These are phyloP conservation scores for Aspergillus cristatus DNA, from an alignment of 495 filamentous ascomycete genomes.

Conservation along the genomic window DNA sequence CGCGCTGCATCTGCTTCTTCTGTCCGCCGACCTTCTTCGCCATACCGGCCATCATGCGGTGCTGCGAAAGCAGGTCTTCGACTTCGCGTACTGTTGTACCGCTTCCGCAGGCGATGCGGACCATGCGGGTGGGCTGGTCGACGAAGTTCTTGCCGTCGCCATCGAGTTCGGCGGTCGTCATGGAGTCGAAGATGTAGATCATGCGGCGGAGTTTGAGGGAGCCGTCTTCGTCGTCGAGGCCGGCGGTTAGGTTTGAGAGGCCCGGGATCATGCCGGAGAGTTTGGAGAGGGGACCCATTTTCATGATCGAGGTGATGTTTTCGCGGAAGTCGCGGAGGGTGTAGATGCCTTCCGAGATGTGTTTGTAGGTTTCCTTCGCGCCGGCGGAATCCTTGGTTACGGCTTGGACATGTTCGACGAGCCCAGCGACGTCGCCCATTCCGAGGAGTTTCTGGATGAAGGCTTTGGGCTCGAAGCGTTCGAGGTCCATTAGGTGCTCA, in stretches of 20 bases:
- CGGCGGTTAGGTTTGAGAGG: slow-evolving; percentile 81
- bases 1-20: slow-evolving; percentile 93
- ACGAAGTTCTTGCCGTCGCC: slow-evolving; percentile 90
- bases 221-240: slow-evolving; percentile 95
- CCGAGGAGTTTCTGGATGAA: slow-evolving; percentile 89
- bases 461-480: slow-evolving; percentile 81
- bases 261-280: slow-evolving; percentile 99
- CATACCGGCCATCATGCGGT: slow-evolving; percentile 98
- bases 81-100: slow-evolving; percentile 91
- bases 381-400: slow-evolving; percentile 69
- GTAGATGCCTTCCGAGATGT: slow-evolving; percentile 93
- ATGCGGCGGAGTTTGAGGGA: slow-evolving; percentile 88
- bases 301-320: slow-evolving; percentile 97
- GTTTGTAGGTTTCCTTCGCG: slow-evolving; percentile 97
- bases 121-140: slow-evolving; percentile 90
- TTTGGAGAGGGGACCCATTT: slow-evolving; percentile 96
- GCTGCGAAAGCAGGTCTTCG: slow-evolving; percentile 94
- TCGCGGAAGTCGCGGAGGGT: slow-evolving; percentile 91
- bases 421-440: slow-evolving; percentile 93
- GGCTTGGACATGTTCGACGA: slow-evolving; percentile 96
- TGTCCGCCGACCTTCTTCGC: slow-evolving; percentile 96
- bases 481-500: slow-evolving; percentile 92
- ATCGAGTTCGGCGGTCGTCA: slow-evolving; percentile 93
- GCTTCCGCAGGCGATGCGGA: slow-evolving; percentile 77
- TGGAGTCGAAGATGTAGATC: slow-evolving; percentile 97